Evolutionary conservation across 2,329 filamentous ascomycete genomes (phyloP), one percentile per base, ranked within the genome.

Genomic region (Cladophialophora psammophila): DNA sequence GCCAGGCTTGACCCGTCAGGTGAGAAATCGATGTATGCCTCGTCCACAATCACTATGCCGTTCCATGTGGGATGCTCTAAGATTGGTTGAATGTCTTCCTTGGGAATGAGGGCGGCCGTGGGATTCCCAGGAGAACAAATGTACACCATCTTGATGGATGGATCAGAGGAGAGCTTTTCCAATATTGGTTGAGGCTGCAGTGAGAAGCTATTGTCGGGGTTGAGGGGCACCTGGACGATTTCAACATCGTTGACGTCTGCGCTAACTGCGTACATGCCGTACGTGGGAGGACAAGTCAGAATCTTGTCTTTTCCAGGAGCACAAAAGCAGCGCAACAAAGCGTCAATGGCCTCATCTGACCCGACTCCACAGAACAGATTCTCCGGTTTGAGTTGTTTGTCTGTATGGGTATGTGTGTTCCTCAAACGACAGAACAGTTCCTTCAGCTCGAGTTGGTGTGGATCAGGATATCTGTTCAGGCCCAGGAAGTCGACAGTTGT

Each of bases 191-290:
- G 81, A 1, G 92, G 83, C 78, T 95, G 89, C 72, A 97, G 84
- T 53, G 84, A 85, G 79, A 98, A 99, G 4, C 80, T 83, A 1
- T 92, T 89, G 1, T 88, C 86, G 1, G 86, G 85, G 56, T 91
- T 85, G 26, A 98, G 84, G 0, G 94, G 93, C n/a, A 98, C 89
- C 77, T 91, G 92, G 73, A 96, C 90, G 32, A 98, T 87, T 54
- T 86, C 86, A 20, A 99, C 85, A 76, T 98, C 95, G 82, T 99
- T 99, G 72, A 97, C 90, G 77, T 96, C 91, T 0, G 95, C 95
- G 6, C 92, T 96, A 18, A 99, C 95, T 55, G 88, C 85, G 83
- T 99, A 99, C 95, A 99, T 99, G 81, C 95, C 95, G 78, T 99
- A 99, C 0, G 95, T 99, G 0, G 95, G 95, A 18, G 95, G 95